phyloP scores from a whole-genome alignment of 208 protist species.

The Wallacemonas sp. region DNA sequence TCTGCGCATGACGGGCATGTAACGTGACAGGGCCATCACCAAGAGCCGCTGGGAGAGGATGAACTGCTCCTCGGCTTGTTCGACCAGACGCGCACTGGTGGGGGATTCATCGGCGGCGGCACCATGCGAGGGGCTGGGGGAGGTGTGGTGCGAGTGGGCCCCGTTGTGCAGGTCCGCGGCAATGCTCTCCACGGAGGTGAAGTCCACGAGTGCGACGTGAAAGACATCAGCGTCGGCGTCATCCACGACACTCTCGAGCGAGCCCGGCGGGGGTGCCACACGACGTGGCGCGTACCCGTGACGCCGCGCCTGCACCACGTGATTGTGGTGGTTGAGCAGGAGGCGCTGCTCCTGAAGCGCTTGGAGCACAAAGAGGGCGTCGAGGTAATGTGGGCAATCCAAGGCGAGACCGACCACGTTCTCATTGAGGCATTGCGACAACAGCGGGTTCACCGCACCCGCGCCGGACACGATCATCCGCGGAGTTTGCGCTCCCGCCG shows the following conservation, averaged over 20 bases:
- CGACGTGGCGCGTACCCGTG: background rate
- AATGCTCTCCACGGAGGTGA: background rate
- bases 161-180: background rate
- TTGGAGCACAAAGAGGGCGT: constrained; percentile 6
- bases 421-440: constrained; percentile 43
- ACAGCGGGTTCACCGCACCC: constrained; percentile 26
- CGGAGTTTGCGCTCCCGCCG: background rate
- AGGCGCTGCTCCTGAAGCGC: constrained; percentile 6
- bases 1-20: constrained; percentile 24
- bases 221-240: background rate
- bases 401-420: constrained; percentile 35
- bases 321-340: constrained; percentile 4
- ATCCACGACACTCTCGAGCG: background rate
- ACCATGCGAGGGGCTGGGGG: too few relatives aligned
- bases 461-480: background rate
- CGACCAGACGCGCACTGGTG: background rate
- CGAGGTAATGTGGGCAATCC: constrained; percentile 7
- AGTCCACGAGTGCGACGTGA: constrained; percentile 3
- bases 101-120: background rate
- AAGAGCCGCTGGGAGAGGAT: constrained; percentile 30
- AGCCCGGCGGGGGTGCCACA: background rate
- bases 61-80: constrained; percentile 30
- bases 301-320: background rate
- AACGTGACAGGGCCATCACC: constrained; percentile 24
- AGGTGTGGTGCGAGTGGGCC: too few relatives aligned